Base-by-base conservation (phyloP, 2,329 filamentous ascomycete species). In the Bipolaris oryzae region DNA sequence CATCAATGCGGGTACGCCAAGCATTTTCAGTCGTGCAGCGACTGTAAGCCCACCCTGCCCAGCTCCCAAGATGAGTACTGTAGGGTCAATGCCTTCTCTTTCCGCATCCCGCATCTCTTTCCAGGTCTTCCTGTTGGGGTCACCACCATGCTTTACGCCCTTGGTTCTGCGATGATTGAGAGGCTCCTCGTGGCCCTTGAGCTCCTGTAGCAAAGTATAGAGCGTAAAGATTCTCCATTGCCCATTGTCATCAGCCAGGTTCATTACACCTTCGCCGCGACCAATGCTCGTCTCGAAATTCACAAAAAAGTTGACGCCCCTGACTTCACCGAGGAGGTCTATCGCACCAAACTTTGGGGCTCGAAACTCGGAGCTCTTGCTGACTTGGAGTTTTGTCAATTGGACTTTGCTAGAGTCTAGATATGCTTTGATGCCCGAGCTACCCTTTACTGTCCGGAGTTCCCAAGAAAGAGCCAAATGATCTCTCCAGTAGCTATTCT, bases 401-500 rank as follows among this genome's bases (percentile, higher is more conserved):
- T 74, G 62, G 23, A 76, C 73, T 57, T 63, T 80, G 34, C 61
- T 68, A 7, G 55, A 53, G 18, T 62, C 61, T 72, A 73, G 67
- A 47, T 49, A 67, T 38, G 42, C 84, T 80, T 28, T 75, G 76
- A 47, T 78, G 61, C 44, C 71, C 67, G 11, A 80, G 79, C 60
- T 82, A 80, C 69, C 71, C 47, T 73, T 71, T n/a, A 83, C 64
- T 0, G 85, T 87, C 34, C 78, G 82, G 21, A 85, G 77, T 33
- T 84, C 79, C 80, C 84, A 86, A 0, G 82, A 81, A 9, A 87
- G 66, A 6, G 77, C 80, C 3, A 87, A 78, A 51, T 87, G 82
- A 64, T 88, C 85, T 35, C 85, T 77, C 84, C 84, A 87, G 67
- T 82, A 86, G 20, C 80, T 77, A 35, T 81, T 78, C 38, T 82